A percentile compares a stretch with the other conserved stretches of the same genome.
Conservation (phyloP, 805 yeast genomes). For the Nakazawaea siamensis region DNA sequence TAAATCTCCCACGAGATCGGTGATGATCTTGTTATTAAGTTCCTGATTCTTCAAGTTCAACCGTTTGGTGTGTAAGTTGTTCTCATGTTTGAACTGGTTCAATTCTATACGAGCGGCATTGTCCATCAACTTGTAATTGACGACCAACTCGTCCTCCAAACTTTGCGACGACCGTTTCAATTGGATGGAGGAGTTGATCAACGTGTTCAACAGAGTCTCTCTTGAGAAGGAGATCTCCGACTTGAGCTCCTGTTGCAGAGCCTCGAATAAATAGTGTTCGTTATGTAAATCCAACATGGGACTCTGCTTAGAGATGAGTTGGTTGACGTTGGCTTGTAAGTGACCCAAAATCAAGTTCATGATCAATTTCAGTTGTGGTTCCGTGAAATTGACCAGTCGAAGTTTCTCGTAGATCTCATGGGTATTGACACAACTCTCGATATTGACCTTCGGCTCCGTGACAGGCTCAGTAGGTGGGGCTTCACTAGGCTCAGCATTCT, state of each 20-base stretch:
- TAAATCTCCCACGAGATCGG: conserved; percentile 73
- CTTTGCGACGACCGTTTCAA: conserved; percentile 67
- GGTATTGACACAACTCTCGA: conserved; percentile 48
- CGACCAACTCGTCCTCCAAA: conserved; percentile 62
- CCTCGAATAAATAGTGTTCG: conserved; percentile 81
- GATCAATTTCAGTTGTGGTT: conserved; percentile 51
- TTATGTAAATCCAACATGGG: conserved; percentile 71
- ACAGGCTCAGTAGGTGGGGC: background rate
- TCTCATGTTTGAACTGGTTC: conserved; percentile 80
- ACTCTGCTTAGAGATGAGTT: conserved; percentile 38
- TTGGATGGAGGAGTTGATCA: conserved; percentile 57
- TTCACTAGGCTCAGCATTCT: background rate
- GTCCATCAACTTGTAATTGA: conserved; percentile 53
- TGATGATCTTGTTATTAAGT: conserved; percentile 74
- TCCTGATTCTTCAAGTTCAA: conserved; percentile 71
- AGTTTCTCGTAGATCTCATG: conserved; percentile 50
- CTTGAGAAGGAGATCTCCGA: conserved; percentile 72
- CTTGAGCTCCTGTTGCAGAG: conserved; percentile 81
- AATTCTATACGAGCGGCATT: conserved; percentile 72
- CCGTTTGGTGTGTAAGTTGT: conserved; percentile 63
- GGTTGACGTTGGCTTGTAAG: conserved; percentile 30
- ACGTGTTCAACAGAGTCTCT: conserved; percentile 58
- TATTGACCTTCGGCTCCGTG: background rate
- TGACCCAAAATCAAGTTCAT: conserved; percentile 33
- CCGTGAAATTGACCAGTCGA: conserved; percentile 47